Evolutionary conservation across 2,329 filamentous ascomycete species (phyloP).

Genomic region (Drechslerella coelobrocha): DNA sequence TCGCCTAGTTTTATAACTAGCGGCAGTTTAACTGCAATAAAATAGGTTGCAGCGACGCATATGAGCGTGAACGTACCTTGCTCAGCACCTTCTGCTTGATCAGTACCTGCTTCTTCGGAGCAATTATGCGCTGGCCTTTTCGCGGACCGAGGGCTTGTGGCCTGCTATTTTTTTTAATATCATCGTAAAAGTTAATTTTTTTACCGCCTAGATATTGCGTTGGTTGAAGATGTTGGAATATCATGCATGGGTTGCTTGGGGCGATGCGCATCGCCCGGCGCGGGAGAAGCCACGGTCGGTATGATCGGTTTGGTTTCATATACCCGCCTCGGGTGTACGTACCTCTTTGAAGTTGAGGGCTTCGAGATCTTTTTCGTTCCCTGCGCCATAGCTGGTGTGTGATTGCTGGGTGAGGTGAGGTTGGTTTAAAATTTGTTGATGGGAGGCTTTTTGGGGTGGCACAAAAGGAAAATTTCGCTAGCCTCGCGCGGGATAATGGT

Average conservation of each 20-base stretch:
- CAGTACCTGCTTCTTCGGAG: slow-evolving; percentile 70
- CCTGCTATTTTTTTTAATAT: slow-evolving; percentile 54
- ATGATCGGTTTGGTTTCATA: slow-evolving; percentile 16
- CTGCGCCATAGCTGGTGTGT: slow-evolving; percentile 49
- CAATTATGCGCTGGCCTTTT: slow-evolving; percentile 69
- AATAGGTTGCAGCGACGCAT: not conserved
- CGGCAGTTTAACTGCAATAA: slow-evolving; percentile 4
- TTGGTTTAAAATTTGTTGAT: slow-evolving; percentile 12
- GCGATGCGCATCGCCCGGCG: not conserved
- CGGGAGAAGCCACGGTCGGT: slow-evolving; percentile 8
- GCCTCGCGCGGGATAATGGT: not conserved
- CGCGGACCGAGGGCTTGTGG: slow-evolving; percentile 62
- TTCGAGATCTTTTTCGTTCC: slow-evolving; percentile 53
- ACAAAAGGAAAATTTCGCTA: slow-evolving; percentile 7
- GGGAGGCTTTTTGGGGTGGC: slow-evolving; percentile 14
- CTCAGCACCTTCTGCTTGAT: slow-evolving; percentile 69
- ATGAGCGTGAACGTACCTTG: slow-evolving; percentile 61
- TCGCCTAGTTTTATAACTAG: slow-evolving; percentile 5
- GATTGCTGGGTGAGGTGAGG: slow-evolving; percentile 16
- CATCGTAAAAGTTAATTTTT: slow-evolving; percentile 49
- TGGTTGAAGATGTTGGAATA: too few species aligned
- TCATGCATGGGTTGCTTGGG: not conserved
- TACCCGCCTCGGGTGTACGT: not conserved
- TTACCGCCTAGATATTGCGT: not conserved
- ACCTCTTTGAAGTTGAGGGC: slow-evolving; percentile 50